Evolutionary conservation across 2,329 filamentous ascomycete genomes (phyloP).

Genomic region (Keithomyces neogunnii): DNA sequence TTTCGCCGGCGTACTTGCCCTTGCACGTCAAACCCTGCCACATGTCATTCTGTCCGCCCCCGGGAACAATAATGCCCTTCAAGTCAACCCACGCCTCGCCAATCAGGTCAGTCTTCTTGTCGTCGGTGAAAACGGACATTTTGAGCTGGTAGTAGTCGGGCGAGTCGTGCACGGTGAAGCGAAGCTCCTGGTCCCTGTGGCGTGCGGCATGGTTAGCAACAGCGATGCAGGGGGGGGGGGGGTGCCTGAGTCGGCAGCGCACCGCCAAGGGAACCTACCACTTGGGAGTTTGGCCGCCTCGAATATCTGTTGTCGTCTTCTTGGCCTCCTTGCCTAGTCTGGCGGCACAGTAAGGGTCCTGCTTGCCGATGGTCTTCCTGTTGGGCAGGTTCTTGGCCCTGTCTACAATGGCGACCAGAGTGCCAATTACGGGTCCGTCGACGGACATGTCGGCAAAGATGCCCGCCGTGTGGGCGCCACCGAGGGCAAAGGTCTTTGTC

Average conservation of each 20-base stretch:
- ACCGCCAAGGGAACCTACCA: slow-evolving; percentile 54
- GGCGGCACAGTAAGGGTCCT: slow-evolving; percentile 94
- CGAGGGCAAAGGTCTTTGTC: slow-evolving; percentile 46
- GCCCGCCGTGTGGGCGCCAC: slow-evolving; percentile 72
- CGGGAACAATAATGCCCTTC: slow-evolving; percentile 68
- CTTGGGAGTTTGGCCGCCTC: slow-evolving; percentile 89
- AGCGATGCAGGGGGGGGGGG: background rate
- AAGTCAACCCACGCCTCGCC: slow-evolving; percentile 89
- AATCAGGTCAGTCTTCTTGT: slow-evolving; percentile 95
- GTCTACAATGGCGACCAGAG: slow-evolving; percentile 84
- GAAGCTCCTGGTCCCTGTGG: slow-evolving; percentile 88
- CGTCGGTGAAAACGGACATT: slow-evolving; percentile 93
- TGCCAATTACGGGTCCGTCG: slow-evolving; percentile 89
- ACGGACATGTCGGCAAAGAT: slow-evolving; percentile 92
- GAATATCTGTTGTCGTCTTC: slow-evolving; percentile 89
- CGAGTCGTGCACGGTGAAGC: slow-evolving; percentile 92
- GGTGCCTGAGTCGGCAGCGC: background rate
- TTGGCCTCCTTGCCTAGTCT: slow-evolving; percentile 93
- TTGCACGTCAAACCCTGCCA: slow-evolving; percentile 86
- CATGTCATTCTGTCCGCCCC: slow-evolving; percentile 86
- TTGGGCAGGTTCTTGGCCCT: slow-evolving; percentile 96
- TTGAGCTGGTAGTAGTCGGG: slow-evolving; percentile 95
- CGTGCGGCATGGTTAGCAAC: slow-evolving; percentile 7
- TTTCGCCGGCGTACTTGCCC: slow-evolving; percentile 92
- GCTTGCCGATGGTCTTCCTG: slow-evolving; percentile 94